Percentiles rank a stretch among this genome's conserved stretches.
These are phyloP conservation scores for Dioscorea zingiberensis DNA, from an alignment of 106 monocot genomes.

Conservation along the genomic window DNA sequence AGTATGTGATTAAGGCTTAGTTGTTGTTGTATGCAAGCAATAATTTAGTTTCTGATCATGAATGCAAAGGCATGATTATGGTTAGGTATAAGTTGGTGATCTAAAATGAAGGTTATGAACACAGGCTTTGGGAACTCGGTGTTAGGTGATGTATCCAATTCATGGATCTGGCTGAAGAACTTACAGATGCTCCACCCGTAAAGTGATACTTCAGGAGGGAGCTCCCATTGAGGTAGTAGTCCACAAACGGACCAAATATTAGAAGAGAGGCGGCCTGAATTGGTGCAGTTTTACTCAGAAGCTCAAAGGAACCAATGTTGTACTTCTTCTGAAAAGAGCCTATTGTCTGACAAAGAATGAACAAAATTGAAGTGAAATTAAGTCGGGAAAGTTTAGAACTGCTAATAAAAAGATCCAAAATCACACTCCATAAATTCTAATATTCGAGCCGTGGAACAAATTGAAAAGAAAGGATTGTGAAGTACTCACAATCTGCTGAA, in stretches of 20 bases:
- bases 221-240: constrained; percentile 54
- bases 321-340: constrained; percentile 90
- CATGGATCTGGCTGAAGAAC: constrained; percentile 10
- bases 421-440: too few relatives aligned
- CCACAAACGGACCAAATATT: constrained; percentile 60
- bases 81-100: too few relatives aligned
- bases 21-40: too few relatives aligned
- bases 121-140: too few relatives aligned
- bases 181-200: constrained; percentile 59
- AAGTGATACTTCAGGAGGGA: constrained; percentile 52
- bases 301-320: constrained; percentile 78
- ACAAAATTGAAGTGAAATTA: not conserved
- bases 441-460: too few relatives aligned
- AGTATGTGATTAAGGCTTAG: too few relatives aligned
- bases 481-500: constrained; percentile 91
- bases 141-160: too few relatives aligned
- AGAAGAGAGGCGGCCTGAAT: constrained; percentile 86
- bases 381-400: not conserved
- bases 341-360: constrained; percentile 52
- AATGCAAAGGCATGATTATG: too few relatives aligned
- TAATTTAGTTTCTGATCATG: too few relatives aligned
- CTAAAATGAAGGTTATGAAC: constrained; percentile 5
- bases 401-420: too few relatives aligned
- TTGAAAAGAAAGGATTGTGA: not conserved
- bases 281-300: constrained; percentile 85